Evolutionary conservation across 345 rosid genomes (phyloP).

Genomic region (Eucalyptus grandis): DNA sequence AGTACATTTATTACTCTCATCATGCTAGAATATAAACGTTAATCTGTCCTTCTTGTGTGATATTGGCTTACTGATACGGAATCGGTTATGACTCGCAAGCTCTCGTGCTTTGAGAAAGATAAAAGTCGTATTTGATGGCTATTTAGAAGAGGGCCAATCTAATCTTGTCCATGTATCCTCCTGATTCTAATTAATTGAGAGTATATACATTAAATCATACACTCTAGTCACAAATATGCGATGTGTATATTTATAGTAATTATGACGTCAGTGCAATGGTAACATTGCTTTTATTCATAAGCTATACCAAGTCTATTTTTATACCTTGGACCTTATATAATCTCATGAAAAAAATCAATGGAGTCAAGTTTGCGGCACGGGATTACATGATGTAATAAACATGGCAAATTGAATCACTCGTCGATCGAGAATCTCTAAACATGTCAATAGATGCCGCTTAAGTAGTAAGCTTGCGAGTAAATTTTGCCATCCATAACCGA

Average conservation of each 20-base stretch:
- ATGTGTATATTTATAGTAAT: not conserved
- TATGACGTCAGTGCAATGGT: not conserved
- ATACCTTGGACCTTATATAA: no score
- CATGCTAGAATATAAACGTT: no score
- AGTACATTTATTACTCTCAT: no score
- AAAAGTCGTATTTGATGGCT: not conserved
- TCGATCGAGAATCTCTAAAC: no score
- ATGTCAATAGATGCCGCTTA: no score
- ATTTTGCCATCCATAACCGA: no score
- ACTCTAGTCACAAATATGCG: not conserved
- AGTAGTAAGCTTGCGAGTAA: no score
- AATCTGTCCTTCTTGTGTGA: not conserved
- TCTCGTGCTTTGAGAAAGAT: not conserved
- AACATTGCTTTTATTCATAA: no score
- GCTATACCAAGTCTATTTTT: not conserved
- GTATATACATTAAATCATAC: not conserved
- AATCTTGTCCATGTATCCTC: not conserved
- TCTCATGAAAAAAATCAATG: no score
- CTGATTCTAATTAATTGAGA: not conserved
- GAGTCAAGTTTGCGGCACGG: accelerated
- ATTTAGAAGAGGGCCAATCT: not conserved
- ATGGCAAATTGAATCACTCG: no score
- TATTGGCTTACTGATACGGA: not conserved
- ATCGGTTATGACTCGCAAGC: not conserved
- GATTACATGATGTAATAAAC: no score